Percentiles rank a stretch among this genome's conserved stretches.
phyloP scores from a whole-genome alignment of 2,329 filamentous ascomycete genomes.

The Leptosphaerulina australis region DNA sequence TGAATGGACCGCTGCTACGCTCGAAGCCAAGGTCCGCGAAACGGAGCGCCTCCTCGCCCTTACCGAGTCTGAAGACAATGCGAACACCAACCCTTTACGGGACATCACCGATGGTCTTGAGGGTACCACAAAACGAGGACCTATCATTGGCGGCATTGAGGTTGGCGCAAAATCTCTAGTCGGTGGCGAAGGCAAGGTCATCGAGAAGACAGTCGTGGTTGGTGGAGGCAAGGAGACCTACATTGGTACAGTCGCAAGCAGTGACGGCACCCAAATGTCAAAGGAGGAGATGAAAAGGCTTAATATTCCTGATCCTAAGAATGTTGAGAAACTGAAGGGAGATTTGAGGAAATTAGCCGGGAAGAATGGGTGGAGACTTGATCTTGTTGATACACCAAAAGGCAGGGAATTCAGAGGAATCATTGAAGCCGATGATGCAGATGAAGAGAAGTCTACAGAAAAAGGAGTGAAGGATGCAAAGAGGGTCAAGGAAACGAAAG shows the following conservation, averaged over 20 bases:
- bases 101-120: constrained; percentile 39
- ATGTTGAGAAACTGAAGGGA: constrained; percentile 71
- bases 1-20: constrained; percentile 50
- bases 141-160: constrained; percentile 63
- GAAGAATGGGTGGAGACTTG: constrained; percentile 77
- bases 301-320: constrained; percentile 65
- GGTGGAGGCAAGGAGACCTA: constrained; percentile 60
- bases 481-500: constrained; percentile 26
- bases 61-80: constrained; percentile 11
- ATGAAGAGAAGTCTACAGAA: constrained; percentile 47
- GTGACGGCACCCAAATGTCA: constrained; percentile 67
- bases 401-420: constrained; percentile 72
- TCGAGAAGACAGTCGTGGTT: constrained; percentile 60
- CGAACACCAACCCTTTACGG: constrained; percentile 42
- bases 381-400: constrained; percentile 73
- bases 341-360: constrained; percentile 72
- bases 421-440: constrained; percentile 65
- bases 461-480: constrained; percentile 21
- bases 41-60: constrained; percentile 34
- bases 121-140: constrained; percentile 45
- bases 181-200: constrained; percentile 60
- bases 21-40: constrained; percentile 41
- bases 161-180: constrained; percentile 64
- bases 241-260: constrained; percentile 59
- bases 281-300: constrained; percentile 72